Evolutionary conservation across 176 grass and related monocot genomes (phyloP), one percentile per base, ranked within the genome.

Genomic region (Bonia amplexicaulis): DNA sequence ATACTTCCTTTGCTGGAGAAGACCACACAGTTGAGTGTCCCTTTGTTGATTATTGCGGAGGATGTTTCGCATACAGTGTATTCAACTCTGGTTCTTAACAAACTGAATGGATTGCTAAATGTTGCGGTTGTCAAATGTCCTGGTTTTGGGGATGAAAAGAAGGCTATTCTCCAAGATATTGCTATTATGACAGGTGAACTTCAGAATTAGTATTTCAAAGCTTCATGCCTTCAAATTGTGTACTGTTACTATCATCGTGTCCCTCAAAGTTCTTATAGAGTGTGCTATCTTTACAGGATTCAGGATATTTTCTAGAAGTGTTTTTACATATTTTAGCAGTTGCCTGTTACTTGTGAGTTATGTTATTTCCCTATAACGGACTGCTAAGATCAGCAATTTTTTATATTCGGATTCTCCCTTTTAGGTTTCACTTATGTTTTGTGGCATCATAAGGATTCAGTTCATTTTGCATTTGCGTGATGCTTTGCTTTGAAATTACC

Each of bases 111-210:
- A 53, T 46, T 95, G 53, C 79, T 98, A 66, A 95, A 98, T 93
- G 91, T 95, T 73, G 93, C 91, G 44, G 87, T 87, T 15, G 83
- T 98, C 27, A 92, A 95, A 77, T 98, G 91, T 64, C 96, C 96
- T 85, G 93, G 93, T 55, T 54, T 98, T 76, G 89, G 87, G 31
- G 91, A 98, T 71, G 91, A 89, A 78, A 98, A 98, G 90, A 95
- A 93, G 85, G 96, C 89, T 68, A 86, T 93, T 83, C 90, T 98
- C 20, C 96, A 95, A 88, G 96, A 98, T 85, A 98, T 98, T 89
- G 93, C 93, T 87, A 94, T 90, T 54, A 91, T 98, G 90, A 98
- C 93, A 92, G 95, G 95, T 98, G 71, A 84, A 76, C 60, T 84
- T 69, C 16, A 17, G 9, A 61, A 67, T 45, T 55, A 72, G 23